These are phyloP conservation scores for Nemania diffusa DNA, from an alignment of 2,329 filamentous ascomycete genomes.

Conservation along the genomic window DNA sequence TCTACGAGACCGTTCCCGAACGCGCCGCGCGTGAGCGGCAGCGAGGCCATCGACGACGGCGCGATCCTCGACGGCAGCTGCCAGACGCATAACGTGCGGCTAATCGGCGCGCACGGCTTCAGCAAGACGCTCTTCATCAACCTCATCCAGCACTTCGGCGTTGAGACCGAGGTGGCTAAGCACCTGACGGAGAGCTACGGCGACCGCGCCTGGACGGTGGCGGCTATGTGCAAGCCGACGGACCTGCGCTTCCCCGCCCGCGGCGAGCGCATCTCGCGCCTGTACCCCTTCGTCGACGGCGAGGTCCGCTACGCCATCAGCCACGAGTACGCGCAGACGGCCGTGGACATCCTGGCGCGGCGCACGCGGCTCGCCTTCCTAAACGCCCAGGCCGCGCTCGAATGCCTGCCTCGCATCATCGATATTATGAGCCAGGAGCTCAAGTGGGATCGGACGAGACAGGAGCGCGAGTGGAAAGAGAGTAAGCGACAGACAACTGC, in stretches of 20 bases:
- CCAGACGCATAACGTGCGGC: conserved; percentile 83
- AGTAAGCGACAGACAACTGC: conserved; percentile 60
- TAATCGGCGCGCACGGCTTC: conserved; percentile 87
- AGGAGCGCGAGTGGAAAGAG: conserved; percentile 84
- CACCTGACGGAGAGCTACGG: conserved; percentile 90
- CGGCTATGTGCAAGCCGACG: conserved; percentile 80
- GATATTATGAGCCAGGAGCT: conserved; percentile 90
- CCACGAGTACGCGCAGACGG: conserved; percentile 92
- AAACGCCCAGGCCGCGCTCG: conserved; percentile 89
- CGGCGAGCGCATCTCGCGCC: conserved; percentile 78
- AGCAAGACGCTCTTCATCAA: conserved; percentile 93
- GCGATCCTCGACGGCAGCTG: conserved; percentile 73
- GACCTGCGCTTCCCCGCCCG: conserved; percentile 83
- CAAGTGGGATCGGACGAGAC: conserved; percentile 77
- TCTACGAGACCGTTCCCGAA: conserved; percentile 65
- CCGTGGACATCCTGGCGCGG: conserved; percentile 86
- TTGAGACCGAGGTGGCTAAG: conserved; percentile 92
- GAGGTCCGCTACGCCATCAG: conserved; percentile 89
- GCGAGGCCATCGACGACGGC: conserved; percentile 75
- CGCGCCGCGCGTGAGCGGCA: conserved; percentile 75
- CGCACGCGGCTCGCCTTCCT: conserved; percentile 88
- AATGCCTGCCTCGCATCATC: conserved; percentile 85
- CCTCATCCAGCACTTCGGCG: conserved; percentile 89
- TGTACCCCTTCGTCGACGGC: conserved; percentile 93
- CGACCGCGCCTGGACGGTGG: conserved; percentile 91